Conservation (phyloP, 805 yeast genomes). For the Spathaspora gorwiae region DNA sequence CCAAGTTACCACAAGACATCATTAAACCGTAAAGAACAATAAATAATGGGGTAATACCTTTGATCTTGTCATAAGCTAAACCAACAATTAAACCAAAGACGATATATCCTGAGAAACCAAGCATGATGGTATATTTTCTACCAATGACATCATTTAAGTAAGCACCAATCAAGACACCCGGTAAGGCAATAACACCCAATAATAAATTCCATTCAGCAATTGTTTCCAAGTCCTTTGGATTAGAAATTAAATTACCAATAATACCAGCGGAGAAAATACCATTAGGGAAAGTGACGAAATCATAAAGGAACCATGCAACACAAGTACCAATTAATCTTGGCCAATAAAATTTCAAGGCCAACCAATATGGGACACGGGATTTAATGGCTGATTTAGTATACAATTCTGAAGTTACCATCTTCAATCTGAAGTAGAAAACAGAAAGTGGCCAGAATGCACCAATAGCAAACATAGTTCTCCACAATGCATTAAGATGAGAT, state of each 20-base stretch:
- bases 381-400: slow-evolving; percentile 63
- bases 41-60: slow-evolving; percentile 57
- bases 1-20: slow-evolving; percentile 67
- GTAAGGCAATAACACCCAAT: slow-evolving; percentile 60
- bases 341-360: slow-evolving; percentile 68
- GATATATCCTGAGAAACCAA: slow-evolving; percentile 68
- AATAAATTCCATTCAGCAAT: slow-evolving; percentile 73
- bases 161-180: slow-evolving; percentile 73
- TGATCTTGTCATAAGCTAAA: slow-evolving; percentile 52
- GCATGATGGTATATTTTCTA: slow-evolving; percentile 64
- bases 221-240: slow-evolving; percentile 40
- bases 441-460: slow-evolving; percentile 67
- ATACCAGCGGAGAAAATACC: slow-evolving; percentile 63
- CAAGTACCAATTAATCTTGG: slow-evolving; percentile 62
- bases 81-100: slow-evolving; percentile 71
- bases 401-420: slow-evolving; percentile 62
- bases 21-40: slow-evolving; percentile 70
- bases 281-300: slow-evolving; percentile 77
- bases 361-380: slow-evolving; percentile 46
- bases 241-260: slow-evolving; percentile 45
- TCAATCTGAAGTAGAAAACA: slow-evolving; percentile 67
- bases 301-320: slow-evolving; percentile 76
- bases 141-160: slow-evolving; percentile 60
- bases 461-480: slow-evolving; percentile 68
- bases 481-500: slow-evolving; percentile 45